phyloP scores from a whole-genome alignment of 2,329 filamentous ascomycete genomes.

The Biscogniauxia mediterranea region DNA sequence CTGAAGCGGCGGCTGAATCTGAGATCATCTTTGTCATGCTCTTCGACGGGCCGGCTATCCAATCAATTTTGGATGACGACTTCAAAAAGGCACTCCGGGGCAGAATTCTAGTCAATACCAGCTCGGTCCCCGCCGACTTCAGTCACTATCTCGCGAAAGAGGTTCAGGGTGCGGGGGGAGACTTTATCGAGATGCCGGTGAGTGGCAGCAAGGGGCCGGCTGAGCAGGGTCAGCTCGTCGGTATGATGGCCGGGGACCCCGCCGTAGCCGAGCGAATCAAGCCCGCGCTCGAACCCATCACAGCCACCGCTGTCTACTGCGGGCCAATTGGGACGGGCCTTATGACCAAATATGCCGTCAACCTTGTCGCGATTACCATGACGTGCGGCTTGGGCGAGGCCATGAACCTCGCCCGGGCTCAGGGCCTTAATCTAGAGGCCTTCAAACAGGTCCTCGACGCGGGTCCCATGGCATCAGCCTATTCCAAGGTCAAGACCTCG shows the following conservation, averaged over 20 bases:
- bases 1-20: conserved; percentile 25
- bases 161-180: conserved; percentile 25
- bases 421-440: conserved; percentile 31
- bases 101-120: conserved; percentile 34
- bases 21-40: conserved; percentile 34
- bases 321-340: conserved; percentile 33
- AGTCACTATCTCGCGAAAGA: conserved; percentile 24
- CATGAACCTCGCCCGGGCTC: conserved; percentile 32
- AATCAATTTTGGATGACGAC: conserved; percentile 22
- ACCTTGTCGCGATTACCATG: conserved; percentile 30
- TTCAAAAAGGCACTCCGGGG: conserved; percentile 26
- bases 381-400: conserved; percentile 34
- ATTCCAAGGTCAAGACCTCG: conserved; percentile 29
- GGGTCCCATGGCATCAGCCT: conserved; percentile 32
- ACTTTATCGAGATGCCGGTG: conserved; percentile 36
- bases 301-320: conserved; percentile 33
- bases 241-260: conserved; percentile 33
- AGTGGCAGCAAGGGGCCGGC: conserved; percentile 35
- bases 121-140: conserved; percentile 29
- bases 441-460: conserved; percentile 31
- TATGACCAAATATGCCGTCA: conserved; percentile 34
- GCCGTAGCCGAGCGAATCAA: conserved; percentile 24
- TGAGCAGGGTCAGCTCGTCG: conserved; percentile 33
- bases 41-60: conserved; percentile 27
- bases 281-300: conserved; percentile 27